phyloP scores from a whole-genome alignment of 345 rosid genomes.

The Bretschneidera sinensis region DNA sequence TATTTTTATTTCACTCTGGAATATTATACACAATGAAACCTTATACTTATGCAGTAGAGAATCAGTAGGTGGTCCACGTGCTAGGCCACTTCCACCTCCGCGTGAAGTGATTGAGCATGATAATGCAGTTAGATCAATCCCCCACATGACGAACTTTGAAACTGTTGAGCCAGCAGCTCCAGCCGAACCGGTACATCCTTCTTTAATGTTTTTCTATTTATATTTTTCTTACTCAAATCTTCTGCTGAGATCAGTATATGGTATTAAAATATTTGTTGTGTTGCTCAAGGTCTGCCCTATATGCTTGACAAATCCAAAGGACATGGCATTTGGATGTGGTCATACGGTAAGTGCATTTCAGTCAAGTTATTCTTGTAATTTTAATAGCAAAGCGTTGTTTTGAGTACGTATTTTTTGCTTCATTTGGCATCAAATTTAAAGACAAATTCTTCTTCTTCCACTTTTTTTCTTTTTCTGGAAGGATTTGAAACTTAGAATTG shows the following conservation, averaged over 20 bases:
- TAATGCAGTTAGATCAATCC: slow-evolving; percentile 39
- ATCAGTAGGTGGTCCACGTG: slow-evolving; percentile 21
- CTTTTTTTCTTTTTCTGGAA: too few species aligned
- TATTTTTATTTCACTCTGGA: slow-evolving; percentile 3
- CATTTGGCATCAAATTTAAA: too few species aligned
- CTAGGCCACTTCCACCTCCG: slow-evolving; percentile 76
- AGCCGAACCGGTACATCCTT: slow-evolving; percentile 38
- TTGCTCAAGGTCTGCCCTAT: slow-evolving; percentile 81
- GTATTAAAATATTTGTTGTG: slow-evolving; percentile 9
- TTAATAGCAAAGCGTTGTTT: too few species aligned
- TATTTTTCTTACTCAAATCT: background rate
- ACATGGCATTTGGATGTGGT: slow-evolving; percentile 98
- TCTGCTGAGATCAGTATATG: background rate
- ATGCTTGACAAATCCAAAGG: slow-evolving; percentile 83
- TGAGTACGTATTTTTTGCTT: too few species aligned
- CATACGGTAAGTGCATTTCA: slow-evolving; percentile 55
- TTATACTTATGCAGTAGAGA: slow-evolving; percentile 38
- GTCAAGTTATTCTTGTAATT: slow-evolving; percentile 4
- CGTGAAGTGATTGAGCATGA: slow-evolving; percentile 58
- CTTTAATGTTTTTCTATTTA: background rate
- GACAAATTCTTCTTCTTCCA: too few species aligned
- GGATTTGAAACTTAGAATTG: too few species aligned
- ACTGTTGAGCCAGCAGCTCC: slow-evolving; percentile 33
- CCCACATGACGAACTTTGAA: slow-evolving; percentile 25
- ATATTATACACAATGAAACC: slow-evolving; percentile 9